A percentile compares a stretch with the other conserved stretches of the same genome.
Conservation (phyloP, 2,329 filamentous ascomycete genomes). For the Colletotrichum neosansevieriae region DNA sequence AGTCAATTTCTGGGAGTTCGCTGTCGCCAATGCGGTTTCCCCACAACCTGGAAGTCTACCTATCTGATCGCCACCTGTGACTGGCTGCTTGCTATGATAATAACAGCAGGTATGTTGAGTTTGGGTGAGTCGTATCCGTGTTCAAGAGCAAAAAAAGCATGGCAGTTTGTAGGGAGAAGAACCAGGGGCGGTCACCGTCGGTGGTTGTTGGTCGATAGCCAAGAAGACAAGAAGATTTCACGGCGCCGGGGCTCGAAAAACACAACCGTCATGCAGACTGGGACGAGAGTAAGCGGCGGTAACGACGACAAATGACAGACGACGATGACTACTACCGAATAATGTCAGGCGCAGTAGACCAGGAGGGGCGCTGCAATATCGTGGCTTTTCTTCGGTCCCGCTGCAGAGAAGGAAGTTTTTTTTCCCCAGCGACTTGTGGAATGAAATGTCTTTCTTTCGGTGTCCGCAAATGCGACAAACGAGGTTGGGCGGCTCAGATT, state of each 20-base stretch:
- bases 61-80: neutral
- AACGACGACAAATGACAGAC: neutral
- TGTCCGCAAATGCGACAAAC: constrained; percentile 17
- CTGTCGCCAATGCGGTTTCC: neutral
- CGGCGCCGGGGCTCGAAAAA: constrained; percentile 26
- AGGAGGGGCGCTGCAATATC: neutral
- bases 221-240: constrained; percentile 32
- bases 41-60: constrained; percentile 1
- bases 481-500: constrained; percentile 8
- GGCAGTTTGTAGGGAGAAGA: constrained; percentile 24
- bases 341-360: neutral
- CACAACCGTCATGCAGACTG: constrained; percentile 31
- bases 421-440: neutral
- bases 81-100: constrained; percentile 21
- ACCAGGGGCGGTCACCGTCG: constrained; percentile 20
- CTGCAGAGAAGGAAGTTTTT: neutral
- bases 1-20: constrained; percentile 3
- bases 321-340: constrained; percentile 13
- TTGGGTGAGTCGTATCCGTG: constrained; percentile 5
- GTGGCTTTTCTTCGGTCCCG: constrained; percentile 8
- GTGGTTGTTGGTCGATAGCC: constrained; percentile 24
- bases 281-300: neutral
- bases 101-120: constrained; percentile 1
- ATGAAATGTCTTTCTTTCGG: constrained; percentile 8
- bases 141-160: constrained; percentile 30